These are phyloP conservation scores for Russula olivacea DNA, from an alignment of 768 basidiomycete genomes.

Conservation along the genomic window DNA sequence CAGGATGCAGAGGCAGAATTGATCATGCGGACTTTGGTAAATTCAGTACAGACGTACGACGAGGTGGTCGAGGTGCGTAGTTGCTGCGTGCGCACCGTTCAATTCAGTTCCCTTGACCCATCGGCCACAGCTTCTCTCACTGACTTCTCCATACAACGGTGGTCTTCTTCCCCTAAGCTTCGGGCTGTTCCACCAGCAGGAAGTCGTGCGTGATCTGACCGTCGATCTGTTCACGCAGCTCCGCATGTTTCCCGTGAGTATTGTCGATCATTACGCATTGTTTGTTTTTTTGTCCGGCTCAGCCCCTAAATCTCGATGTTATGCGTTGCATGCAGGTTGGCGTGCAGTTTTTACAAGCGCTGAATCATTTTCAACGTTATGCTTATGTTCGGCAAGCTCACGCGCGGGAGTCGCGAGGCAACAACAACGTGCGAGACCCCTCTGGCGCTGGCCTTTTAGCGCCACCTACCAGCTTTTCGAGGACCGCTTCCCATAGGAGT, in stretches of 20 bases:
- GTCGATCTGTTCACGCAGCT: constrained; percentile 82
- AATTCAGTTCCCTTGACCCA: constrained; percentile 1
- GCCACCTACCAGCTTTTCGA: constrained; percentile 19
- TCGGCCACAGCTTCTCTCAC: constrained; percentile 63
- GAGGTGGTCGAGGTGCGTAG: constrained; percentile 77
- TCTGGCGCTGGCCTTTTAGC: constrained; percentile 6
- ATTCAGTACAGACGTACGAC: constrained; percentile 72
- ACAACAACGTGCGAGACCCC: constrained; percentile 2
- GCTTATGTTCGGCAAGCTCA: constrained; percentile 82
- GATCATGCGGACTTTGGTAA: constrained; percentile 70
- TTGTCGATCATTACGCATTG: constrained; percentile 5
- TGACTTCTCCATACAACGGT: constrained; percentile 66
- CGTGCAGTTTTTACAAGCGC: constrained; percentile 62
- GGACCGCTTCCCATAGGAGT: constrained; percentile 12
- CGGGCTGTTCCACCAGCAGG: constrained; percentile 84
- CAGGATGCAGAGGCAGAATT: constrained; percentile 64
- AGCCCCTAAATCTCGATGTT: neutral
- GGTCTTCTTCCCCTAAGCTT: constrained; percentile 85
- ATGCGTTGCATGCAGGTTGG: constrained; percentile 52
- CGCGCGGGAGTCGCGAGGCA: constrained; percentile 40
- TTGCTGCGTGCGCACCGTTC: neutral
- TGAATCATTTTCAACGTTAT: constrained; percentile 87
- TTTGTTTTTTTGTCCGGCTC: constrained; percentile 7
- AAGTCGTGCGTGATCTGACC: constrained; percentile 67
- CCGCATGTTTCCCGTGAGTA: constrained; percentile 67